phyloP scores from a whole-genome alignment of 202 grass and related monocot genomes.

The Cymbopogon flexuosus region DNA sequence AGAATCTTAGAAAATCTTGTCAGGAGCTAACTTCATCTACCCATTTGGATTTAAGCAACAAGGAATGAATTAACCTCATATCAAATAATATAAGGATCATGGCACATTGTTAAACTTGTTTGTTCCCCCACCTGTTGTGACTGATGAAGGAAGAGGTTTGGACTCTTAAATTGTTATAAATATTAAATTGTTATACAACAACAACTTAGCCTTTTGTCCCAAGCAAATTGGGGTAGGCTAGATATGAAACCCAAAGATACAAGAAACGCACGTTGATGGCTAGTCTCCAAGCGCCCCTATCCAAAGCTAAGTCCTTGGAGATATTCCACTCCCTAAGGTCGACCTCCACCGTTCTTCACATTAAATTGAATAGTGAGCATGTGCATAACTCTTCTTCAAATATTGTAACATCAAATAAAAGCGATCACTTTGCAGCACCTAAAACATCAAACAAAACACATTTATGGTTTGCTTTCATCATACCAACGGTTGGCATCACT shows the following conservation, averaged over 20 bases:
- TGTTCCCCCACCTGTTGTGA: background rate
- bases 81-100: no score
- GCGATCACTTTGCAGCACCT: background rate
- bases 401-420: background rate
- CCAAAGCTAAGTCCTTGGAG: no score
- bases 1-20: background rate
- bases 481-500: background rate
- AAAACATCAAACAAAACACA: background rate
- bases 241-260: no score
- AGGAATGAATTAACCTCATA: no score
- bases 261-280: no score
- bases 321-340: no score
- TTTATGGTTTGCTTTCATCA: constrained; percentile 14
- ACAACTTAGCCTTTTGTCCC: no score
- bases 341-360: no score
- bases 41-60: no score
- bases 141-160: background rate
- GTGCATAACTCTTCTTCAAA: background rate
- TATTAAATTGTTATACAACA: background rate
- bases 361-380: background rate
- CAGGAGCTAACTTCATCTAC: background rate
- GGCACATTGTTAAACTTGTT: background rate
- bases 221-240: no score
- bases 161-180: background rate
- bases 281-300: no score